Percentiles rank a stretch among this genome's conserved stretches.
These are phyloP conservation scores for Phaffomyces opuntiae DNA, from an alignment of 805 yeast species.

Conservation along the genomic window DNA sequence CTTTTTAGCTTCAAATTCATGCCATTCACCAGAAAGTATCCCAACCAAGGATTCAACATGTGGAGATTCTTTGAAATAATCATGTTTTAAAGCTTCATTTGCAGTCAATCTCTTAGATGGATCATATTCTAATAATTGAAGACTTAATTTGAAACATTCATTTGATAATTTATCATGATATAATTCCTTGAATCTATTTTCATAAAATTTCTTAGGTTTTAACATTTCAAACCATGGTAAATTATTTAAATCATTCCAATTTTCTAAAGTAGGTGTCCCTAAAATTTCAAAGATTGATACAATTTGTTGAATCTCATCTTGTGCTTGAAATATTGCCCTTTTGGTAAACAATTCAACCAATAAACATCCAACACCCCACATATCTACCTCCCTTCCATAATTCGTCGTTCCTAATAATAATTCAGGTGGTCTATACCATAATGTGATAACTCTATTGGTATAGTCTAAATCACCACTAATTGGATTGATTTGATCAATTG, in stretches of 20 bases:
- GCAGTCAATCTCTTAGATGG: conserved; percentile 69
- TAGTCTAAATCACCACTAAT: conserved; percentile 48
- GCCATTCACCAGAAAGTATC: conserved; percentile 79
- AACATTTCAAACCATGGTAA: conserved; percentile 93
- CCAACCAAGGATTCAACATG: conserved; percentile 50
- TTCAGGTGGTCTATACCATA: conserved; percentile 98
- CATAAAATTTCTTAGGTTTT: conserved; percentile 39
- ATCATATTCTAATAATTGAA: conserved; percentile 54
- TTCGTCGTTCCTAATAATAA: conserved; percentile 82
- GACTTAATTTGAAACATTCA: conserved; percentile 58
- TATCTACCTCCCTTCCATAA: conserved; percentile 86
- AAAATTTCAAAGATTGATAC: conserved; percentile 67
- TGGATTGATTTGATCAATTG: conserved; percentile 39
- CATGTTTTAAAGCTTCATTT: conserved; percentile 56
- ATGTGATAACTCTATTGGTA: conserved; percentile 90
- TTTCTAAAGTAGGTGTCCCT: conserved; percentile 74
- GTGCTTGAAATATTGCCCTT: conserved; percentile 77
- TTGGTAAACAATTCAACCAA: conserved; percentile 73
- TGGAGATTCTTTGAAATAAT: conserved; percentile 69
- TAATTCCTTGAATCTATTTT: conserved; percentile 32
- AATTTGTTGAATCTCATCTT: conserved; percentile 81
- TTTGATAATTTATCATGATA: conserved; percentile 39
- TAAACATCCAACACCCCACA: conserved; percentile 96
- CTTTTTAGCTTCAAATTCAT: conserved; percentile 90
- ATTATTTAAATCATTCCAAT: conserved; percentile 73